Conservation (phyloP, 2,329 filamentous ascomycete species). For the Aspergillus sojae region DNA sequence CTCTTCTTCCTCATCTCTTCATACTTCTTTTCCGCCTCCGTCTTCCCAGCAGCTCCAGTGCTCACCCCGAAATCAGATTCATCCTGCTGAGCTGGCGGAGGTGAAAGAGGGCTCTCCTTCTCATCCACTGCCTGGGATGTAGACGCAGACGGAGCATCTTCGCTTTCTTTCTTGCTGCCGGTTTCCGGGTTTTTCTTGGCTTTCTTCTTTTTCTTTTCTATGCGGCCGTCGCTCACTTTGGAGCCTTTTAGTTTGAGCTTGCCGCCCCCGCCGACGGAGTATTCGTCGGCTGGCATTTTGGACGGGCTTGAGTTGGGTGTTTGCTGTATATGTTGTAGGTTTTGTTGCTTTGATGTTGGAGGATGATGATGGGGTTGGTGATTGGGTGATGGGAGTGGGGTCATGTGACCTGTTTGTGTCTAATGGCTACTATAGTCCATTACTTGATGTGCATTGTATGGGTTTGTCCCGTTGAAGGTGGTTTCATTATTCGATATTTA, state of each 20-base stretch:
- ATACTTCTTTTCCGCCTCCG: conserved; percentile 77
- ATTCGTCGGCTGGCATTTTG: conserved; percentile 61
- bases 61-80: conserved; percentile 26
- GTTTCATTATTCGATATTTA: not conserved
- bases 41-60: conserved; percentile 61
- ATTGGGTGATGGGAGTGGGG: not conserved
- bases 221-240: conserved; percentile 57
- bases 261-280: conserved; percentile 68
- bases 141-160: not conserved
- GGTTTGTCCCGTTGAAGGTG: not conserved
- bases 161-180: not conserved
- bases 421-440: not conserved
- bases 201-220: conserved; percentile 55
- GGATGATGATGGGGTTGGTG: not conserved
- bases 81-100: conserved; percentile 4
- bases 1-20: conserved; percentile 81
- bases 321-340: not conserved
- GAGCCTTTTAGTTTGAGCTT: conserved; percentile 84
- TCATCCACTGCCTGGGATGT: conserved; percentile 3
- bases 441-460: not conserved
- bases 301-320: not conserved
- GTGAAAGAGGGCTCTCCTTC: conserved; percentile 18
- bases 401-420: conserved; percentile 16
- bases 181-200: conserved; percentile 32
- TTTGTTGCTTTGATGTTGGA: not conserved